phyloP scores from a whole-genome alignment of 1,284 basidiomycete species.

The Cryptococcus sp. region DNA sequence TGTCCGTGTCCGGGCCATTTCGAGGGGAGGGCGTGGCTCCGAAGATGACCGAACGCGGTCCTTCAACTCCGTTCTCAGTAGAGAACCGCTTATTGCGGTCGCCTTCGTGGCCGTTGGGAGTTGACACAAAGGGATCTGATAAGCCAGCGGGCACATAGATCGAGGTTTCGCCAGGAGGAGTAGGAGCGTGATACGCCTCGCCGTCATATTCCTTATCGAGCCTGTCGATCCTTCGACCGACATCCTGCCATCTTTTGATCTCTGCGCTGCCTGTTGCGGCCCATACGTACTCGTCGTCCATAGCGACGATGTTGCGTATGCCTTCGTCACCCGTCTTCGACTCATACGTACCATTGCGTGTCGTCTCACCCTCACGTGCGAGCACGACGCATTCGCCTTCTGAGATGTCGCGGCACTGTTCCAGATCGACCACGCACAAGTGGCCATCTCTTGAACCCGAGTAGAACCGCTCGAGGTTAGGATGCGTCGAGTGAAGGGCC shows the following conservation, averaged over 20 bases:
- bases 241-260: conserved; percentile 76
- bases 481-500: conserved; percentile 85
- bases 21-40: conserved; percentile 31
- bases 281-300: conserved; percentile 88
- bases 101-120: conserved; percentile 17
- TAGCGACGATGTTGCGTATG: conserved; percentile 78
- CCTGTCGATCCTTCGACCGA: conserved; percentile 54
- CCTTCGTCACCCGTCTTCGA: conserved; percentile 63
- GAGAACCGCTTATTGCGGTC: conserved; percentile 30
- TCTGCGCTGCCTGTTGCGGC: conserved; percentile 81
- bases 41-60: conserved; percentile 41
- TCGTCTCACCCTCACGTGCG: conserved; percentile 63
- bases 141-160: conserved; percentile 13
- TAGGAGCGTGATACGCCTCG: conserved; percentile 19
- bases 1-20: conserved; percentile 2
- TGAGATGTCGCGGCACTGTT: conserved; percentile 73
- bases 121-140: conserved; percentile 25
- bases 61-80: conserved; percentile 16
- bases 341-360: conserved; percentile 15
- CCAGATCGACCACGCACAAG: conserved; percentile 87
- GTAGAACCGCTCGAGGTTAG: conserved; percentile 88
- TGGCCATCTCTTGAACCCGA: conserved; percentile 90
- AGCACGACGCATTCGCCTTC: conserved; percentile 88
- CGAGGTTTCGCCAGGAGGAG: conserved; percentile 9
- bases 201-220: conserved; percentile 61